Evolutionary conservation across 1,284 basidiomycete species (phyloP).

Genomic region (Xanthoconium separans): DNA sequence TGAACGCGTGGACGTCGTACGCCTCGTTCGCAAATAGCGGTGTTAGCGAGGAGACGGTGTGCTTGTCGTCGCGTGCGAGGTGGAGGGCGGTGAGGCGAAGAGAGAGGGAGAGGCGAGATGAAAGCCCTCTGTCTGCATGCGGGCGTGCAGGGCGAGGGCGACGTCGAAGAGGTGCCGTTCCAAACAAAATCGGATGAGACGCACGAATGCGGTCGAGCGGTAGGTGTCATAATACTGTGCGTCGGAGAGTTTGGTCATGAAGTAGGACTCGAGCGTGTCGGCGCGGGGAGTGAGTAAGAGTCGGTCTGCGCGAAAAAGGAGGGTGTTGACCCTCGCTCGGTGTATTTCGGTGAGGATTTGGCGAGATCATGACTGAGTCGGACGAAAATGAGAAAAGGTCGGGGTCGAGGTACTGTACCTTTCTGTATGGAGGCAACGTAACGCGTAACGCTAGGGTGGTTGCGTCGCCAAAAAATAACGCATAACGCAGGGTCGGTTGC

Average conservation of each 20-base stretch:
- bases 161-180: slow-evolving; percentile 32
- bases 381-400: no score
- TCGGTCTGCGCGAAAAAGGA: slow-evolving; percentile 29
- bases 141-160: slow-evolving; percentile 40
- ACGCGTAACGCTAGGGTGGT: not conserved
- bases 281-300: slow-evolving; percentile 24
- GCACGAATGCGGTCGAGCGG: slow-evolving; percentile 26
- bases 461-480: not conserved
- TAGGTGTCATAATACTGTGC: slow-evolving; percentile 30
- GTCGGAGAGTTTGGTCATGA: slow-evolving; percentile 27
- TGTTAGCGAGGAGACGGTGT: slow-evolving; percentile 26
- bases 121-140: slow-evolving; percentile 43
- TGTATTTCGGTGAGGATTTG: slow-evolving; percentile 14
- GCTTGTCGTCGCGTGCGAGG: slow-evolving; percentile 16
- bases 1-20: slow-evolving; percentile 40
- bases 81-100: slow-evolving; percentile 41
- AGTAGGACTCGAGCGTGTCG: slow-evolving; percentile 18
- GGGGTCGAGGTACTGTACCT: no score
- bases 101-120: slow-evolving; percentile 37
- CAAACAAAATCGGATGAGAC: slow-evolving; percentile 27
- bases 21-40: slow-evolving; percentile 31
- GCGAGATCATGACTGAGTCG: not conserved
- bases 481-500: not conserved
- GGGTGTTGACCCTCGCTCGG: slow-evolving; percentile 26
- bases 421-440: not conserved